Evolutionary conservation across 257 asterid genomes (phyloP), one percentile per base, ranked within the genome.

Genomic region (Mentha longifolia): DNA sequence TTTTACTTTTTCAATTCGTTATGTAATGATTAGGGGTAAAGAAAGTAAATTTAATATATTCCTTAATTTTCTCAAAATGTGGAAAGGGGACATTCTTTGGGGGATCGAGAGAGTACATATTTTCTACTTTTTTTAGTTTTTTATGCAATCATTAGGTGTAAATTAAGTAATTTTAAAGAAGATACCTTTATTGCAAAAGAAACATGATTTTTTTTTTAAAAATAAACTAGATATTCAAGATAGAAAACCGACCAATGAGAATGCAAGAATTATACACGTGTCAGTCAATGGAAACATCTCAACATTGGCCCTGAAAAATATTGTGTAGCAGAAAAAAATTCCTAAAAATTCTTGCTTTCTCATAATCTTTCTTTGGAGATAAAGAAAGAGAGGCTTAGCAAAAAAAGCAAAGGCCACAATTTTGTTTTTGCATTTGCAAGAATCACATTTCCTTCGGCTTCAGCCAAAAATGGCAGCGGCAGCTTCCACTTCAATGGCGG

Each of bases 401-500:
- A 72, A 70, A 42, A 43, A 10, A 76, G 66, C 72, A 61, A 9
- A 58, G 50, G 6, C 11, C 50, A 17, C 51, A 11, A 0, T 55
- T 51, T 43, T 33, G 0, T 37, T 54, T 56, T 22, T 1, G 31
- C 59, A 5, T 57, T 52, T 25, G 35, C 8, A 6, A 9, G 51
- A 62, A 62, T 42, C 72, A 54, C 72, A 55, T 22, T 45, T 55
- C 46, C 63, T 56, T 42, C 5, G n/a, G 33, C 63, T 68, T 68
- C 46, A 64, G 77, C 77, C 66, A 78, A 75, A 77, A 86, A 92
- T 92, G 87, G 91, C 93, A 54, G 85, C 84, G 75, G 88, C 92
- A 85, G 94, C 96, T 83, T 83, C 94, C 82, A 83, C 93, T 80
- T 92, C 94, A 54, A 89, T 87, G 96, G 93, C 96, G 81, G 93